Conservation (phyloP, 2,329 filamentous ascomycete species). For the Talaromyces sp. region DNA sequence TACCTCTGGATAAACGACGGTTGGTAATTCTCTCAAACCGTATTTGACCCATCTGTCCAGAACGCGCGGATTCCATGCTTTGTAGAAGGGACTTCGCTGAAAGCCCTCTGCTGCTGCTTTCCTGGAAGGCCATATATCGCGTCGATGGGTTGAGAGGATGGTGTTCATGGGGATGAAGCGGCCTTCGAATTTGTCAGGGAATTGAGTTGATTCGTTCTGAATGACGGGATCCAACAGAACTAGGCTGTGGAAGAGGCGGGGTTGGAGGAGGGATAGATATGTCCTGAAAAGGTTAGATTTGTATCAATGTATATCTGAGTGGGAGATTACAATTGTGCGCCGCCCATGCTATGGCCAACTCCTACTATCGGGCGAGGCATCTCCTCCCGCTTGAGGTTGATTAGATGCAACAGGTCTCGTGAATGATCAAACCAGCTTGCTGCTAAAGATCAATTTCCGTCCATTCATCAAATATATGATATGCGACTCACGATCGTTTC, state of each 20-base stretch:
- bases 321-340: conserved; percentile 57
- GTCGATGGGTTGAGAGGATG: conserved; percentile 65
- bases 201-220: conserved; percentile 47
- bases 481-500: conserved; percentile 73
- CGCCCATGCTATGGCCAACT: conserved; percentile 88
- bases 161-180: conserved; percentile 38
- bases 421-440: conserved; percentile 83
- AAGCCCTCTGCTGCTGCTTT: conserved; percentile 67
- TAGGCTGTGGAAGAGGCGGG: conserved; percentile 72
- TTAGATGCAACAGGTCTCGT: conserved; percentile 78
- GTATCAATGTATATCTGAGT: background rate
- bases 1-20: conserved; percentile 43
- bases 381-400: conserved; percentile 75
- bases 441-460: conserved; percentile 34
- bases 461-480: background rate
- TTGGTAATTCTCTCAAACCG: conserved; percentile 74
- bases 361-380: conserved; percentile 82
- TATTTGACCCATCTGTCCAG: conserved; percentile 70
- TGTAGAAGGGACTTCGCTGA: conserved; percentile 70
- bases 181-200: conserved; percentile 23
- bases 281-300: conserved; percentile 36
- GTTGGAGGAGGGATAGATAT: conserved; percentile 72
- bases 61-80: conserved; percentile 76
- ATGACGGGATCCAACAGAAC: conserved; percentile 86
- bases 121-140: conserved; percentile 79